A percentile compares a stretch with the other conserved stretches of the same genome.
phyloP scores from a whole-genome alignment of 192 early-diverging fungal genomes.

The Umbelopsis sp. region DNA sequence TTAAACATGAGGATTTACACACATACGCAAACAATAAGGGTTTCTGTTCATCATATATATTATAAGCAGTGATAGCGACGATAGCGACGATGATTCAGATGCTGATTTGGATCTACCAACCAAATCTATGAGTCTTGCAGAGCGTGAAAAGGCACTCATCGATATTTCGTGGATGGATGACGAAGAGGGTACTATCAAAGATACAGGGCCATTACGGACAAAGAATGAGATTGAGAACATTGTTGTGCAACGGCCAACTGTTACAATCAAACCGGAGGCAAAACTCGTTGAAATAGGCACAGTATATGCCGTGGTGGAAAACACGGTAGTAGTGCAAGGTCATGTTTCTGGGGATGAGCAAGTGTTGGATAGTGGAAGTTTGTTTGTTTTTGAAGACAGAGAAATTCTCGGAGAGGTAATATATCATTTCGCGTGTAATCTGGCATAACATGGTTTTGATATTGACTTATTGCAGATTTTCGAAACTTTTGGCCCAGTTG shows the following conservation, averaged over 20 bases:
- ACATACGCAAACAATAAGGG: neutral
- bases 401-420: slow-evolving; percentile 65
- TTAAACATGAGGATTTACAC: neutral
- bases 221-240: slow-evolving; percentile 65
- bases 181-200: neutral
- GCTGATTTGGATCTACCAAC: neutral
- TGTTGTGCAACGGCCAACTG: slow-evolving; percentile 44
- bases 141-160: slow-evolving; percentile 2
- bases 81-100: neutral
- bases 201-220: slow-evolving; percentile 33
- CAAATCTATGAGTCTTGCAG: neutral
- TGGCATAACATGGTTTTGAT: neutral
- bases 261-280: slow-evolving; percentile 50
- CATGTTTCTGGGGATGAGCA: slow-evolving; percentile 43
- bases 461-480: slow-evolving; percentile 52
- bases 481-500: slow-evolving; percentile 94
- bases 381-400: slow-evolving; percentile 68
- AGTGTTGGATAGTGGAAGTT: slow-evolving; percentile 77
- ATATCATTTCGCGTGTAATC: slow-evolving; percentile 17
- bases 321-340: slow-evolving; percentile 71
- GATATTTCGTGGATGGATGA: slow-evolving; percentile 14
- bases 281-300: slow-evolving; percentile 62
- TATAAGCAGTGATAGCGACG: neutral
- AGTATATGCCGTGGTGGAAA: slow-evolving; percentile 72
- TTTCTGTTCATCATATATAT: neutral